Evolutionary conservation across 176 grass and related monocot genomes (phyloP).

Genomic region (Rhynchospora tenuis): DNA sequence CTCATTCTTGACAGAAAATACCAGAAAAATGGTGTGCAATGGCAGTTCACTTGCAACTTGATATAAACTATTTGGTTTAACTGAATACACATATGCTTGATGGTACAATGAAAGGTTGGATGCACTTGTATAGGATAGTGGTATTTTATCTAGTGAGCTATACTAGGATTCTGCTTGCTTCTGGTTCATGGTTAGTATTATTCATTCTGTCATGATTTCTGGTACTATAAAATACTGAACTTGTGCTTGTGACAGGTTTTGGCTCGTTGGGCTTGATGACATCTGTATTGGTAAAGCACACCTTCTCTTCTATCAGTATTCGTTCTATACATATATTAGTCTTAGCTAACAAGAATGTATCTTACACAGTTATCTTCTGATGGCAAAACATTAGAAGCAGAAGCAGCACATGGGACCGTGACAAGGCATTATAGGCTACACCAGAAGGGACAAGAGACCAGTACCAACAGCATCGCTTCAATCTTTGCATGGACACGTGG

Average conservation of each 20-base stretch:
- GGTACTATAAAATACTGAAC: neutral
- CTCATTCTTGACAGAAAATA: neutral
- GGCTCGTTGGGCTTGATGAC: conserved; percentile 94
- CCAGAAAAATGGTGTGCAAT: neutral
- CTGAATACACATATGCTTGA: neutral
- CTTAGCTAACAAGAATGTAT: conserved; percentile 24
- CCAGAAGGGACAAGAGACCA: conserved; percentile 91
- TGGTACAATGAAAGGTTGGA: neutral
- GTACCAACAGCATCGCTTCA: conserved; percentile 97
- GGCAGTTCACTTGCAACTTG: neutral
- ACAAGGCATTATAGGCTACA: conserved; percentile 86
- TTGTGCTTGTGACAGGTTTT: conserved; percentile 65
- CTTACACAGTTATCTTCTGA: conserved; percentile 83
- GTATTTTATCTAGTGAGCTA: neutral
- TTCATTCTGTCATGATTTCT: neutral
- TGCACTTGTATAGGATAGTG: neutral
- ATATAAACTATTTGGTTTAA: neutral
- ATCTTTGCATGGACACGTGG: conserved; percentile 99
- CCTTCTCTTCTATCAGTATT: neutral
- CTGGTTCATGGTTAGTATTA: neutral
- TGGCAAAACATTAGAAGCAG: conserved; percentile 90
- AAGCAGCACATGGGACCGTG: conserved; percentile 97
- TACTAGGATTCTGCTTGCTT: neutral
- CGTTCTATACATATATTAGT: conserved; percentile 11
- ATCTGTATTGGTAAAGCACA: conserved; percentile 60